These are phyloP conservation scores for Termitomyces sp. DNA, from an alignment of 768 basidiomycete species.

Conservation along the genomic window DNA sequence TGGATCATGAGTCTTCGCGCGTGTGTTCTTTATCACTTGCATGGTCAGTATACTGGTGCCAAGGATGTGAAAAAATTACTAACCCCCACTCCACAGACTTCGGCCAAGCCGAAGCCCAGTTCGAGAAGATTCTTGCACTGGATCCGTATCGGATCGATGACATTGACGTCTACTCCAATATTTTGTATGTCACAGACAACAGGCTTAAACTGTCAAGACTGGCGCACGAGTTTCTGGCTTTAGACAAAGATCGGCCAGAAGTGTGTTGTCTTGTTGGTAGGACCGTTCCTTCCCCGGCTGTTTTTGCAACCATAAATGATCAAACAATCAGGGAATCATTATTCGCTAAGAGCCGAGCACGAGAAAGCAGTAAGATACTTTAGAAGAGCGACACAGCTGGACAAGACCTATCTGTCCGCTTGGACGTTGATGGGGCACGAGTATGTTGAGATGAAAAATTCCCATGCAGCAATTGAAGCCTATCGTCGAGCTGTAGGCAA, in stretches of 20 bases:
- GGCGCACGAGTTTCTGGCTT: conserved; percentile 84
- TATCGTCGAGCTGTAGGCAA: conserved; percentile 93
- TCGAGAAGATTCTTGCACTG: conserved; percentile 72
- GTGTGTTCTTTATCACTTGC: conserved; percentile 83
- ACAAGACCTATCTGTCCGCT: conserved; percentile 91
- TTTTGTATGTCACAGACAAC: conserved; percentile 93
- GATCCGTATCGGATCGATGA: conserved; percentile 93
- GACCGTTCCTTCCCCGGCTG: conserved; percentile 22
- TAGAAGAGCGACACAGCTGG: conserved; percentile 89
- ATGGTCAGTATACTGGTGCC: conserved; percentile 57
- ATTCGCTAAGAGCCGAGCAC: conserved; percentile 89
- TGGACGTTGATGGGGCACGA: conserved; percentile 99
- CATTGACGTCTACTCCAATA: conserved; percentile 94
- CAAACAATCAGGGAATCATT: conserved; percentile 80
- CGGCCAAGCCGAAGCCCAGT: conserved; percentile 78
- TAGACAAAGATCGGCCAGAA: conserved; percentile 94
- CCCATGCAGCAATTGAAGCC: conserved; percentile 97
- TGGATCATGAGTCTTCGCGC: conserved; percentile 88
- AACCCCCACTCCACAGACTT: conserved; percentile 57
- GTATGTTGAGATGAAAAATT: conserved; percentile 98
- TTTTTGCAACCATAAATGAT: not conserved
- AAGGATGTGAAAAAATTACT: conserved; percentile 1
- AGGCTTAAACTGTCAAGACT: conserved; percentile 83
- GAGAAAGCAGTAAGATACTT: conserved; percentile 97
- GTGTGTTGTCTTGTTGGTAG: conserved; percentile 93